Evolutionary conservation across 768 basidiomycete species (phyloP).

Genomic region (Leucocoprinus birnbaumii): DNA sequence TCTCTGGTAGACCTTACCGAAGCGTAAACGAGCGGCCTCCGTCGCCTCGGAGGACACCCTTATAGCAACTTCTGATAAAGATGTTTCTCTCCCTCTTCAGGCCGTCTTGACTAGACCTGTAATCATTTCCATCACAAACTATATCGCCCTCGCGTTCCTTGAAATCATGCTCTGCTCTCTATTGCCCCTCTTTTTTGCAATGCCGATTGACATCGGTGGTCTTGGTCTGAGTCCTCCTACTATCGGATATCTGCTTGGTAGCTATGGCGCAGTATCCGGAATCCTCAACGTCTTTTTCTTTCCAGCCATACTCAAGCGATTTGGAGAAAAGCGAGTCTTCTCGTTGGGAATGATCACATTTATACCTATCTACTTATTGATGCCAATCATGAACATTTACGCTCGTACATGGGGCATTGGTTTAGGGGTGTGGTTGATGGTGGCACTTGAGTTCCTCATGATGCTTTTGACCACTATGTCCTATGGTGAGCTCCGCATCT

Average conservation of each 20-base stretch:
- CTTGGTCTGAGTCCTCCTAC: too few species aligned
- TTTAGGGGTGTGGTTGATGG: constrained; percentile 32
- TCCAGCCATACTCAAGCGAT: constrained; percentile 32
- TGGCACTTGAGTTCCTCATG: constrained; percentile 26
- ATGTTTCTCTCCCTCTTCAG: too few species aligned
- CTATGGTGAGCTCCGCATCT: constrained; percentile 32
- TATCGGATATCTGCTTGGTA: constrained; percentile 55
- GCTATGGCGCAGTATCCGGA: constrained; percentile 38
- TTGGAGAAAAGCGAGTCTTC: constrained; percentile 44
- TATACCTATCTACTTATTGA: constrained; percentile 34
- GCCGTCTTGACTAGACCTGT: too few species aligned
- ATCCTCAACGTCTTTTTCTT: constrained; percentile 40
- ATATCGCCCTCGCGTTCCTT: too few species aligned
- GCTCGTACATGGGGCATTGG: constrained; percentile 37
- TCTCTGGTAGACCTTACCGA: too few species aligned
- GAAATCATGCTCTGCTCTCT: too few species aligned
- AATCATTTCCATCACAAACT: too few species aligned
- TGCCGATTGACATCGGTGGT: too few species aligned
- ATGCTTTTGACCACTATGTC: constrained; percentile 40
- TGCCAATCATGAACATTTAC: constrained; percentile 44
- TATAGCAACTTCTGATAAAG: too few species aligned
- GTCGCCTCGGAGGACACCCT: too few species aligned
- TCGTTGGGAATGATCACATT: constrained; percentile 31
- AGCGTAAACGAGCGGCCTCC: too few species aligned
- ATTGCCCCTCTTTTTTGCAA: too few species aligned